Conservation (phyloP, 1,139 yeast species). For the Eremothecium sinecaudum region DNA sequence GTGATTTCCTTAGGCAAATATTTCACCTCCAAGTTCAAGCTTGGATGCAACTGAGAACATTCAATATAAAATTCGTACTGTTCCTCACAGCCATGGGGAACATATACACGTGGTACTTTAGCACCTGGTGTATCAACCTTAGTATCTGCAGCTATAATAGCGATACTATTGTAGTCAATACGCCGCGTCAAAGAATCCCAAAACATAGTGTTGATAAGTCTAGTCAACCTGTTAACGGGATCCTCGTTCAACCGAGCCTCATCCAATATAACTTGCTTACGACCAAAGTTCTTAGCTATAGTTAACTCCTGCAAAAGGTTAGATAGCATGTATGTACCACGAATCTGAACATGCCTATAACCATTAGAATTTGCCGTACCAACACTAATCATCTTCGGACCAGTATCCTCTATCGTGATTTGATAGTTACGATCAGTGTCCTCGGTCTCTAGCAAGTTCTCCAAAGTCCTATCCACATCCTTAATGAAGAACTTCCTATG, state of each 20-base stretch:
- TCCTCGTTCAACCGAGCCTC: constrained; percentile 80
- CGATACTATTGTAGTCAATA: constrained; percentile 54
- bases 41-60: constrained; percentile 48
- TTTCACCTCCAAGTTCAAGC: constrained; percentile 62
- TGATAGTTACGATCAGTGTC: constrained; percentile 84
- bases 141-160: constrained; percentile 65
- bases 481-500: constrained; percentile 56
- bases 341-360: constrained; percentile 55
- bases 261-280: constrained; percentile 67
- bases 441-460: constrained; percentile 61
- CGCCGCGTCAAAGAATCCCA: constrained; percentile 76
- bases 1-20: constrained; percentile 54
- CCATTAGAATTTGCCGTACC: constrained; percentile 87
- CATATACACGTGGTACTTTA: constrained; percentile 57
- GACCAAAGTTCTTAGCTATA: constrained; percentile 72
- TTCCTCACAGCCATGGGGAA: constrained; percentile 61
- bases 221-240: constrained; percentile 68
- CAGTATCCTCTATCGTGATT: constrained; percentile 85
- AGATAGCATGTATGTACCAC: constrained; percentile 89
- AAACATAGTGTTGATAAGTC: constrained; percentile 68
- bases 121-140: constrained; percentile 56
- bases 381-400: constrained; percentile 77
- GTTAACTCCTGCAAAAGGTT: constrained; percentile 84
- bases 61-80: constrained; percentile 61
- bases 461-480: constrained; percentile 66